These are phyloP conservation scores for Eimeria brunetti DNA, from an alignment of 169 alveolate species.

Conservation along the genomic window DNA sequence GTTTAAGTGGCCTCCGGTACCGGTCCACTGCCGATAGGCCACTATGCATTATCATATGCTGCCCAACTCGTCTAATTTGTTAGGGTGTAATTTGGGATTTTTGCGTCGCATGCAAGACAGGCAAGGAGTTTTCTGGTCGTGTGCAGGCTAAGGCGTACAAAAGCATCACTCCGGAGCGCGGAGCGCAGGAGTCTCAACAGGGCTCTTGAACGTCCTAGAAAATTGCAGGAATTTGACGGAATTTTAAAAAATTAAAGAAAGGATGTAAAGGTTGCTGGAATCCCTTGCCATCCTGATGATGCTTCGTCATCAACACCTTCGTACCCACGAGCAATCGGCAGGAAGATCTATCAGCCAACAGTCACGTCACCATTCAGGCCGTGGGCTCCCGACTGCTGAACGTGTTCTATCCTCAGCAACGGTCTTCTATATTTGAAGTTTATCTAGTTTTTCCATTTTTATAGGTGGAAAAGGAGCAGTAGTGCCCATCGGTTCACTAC, in stretches of 20 bases:
- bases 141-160: neutral
- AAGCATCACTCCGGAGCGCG: neutral
- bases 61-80: neutral
- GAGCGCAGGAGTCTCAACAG: conserved; percentile 29
- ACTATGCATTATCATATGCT: neutral
- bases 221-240: neutral
- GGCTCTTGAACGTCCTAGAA: neutral
- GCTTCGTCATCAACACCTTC: conserved; percentile 2
- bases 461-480: neutral
- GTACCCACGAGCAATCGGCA: neutral
- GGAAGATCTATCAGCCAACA: conserved; percentile 41
- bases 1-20: neutral
- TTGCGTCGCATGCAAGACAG: neutral
- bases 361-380: conserved; percentile 26
- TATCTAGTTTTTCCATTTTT: neutral
- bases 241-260: neutral
- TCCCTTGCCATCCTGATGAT: neutral
- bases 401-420: conserved; percentile 11
- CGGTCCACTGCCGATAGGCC: neutral
- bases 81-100: neutral
- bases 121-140: neutral
- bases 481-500: neutral
- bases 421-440: neutral
- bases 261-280: neutral
- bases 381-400: conserved; percentile 1